Percentiles rank a stretch among this genome's conserved stretches.
These are phyloP conservation scores for Naganishia vishniacii DNA, from an alignment of 768 basidiomycete species.

Conservation along the genomic window DNA sequence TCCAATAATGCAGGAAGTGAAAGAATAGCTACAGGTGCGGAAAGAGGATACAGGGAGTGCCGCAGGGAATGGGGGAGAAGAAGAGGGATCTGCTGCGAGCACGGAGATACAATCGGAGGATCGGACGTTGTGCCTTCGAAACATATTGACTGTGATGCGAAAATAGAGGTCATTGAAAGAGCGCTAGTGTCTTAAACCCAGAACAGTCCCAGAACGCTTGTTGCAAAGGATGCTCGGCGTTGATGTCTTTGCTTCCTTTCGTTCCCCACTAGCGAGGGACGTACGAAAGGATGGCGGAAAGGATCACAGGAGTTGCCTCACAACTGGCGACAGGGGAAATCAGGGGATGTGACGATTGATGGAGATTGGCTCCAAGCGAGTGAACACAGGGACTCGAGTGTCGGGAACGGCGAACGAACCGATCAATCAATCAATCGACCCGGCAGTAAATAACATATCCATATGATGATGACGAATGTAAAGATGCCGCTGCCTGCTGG, in stretches of 20 bases:
- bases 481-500: too few species aligned
- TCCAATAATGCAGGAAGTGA: not conserved
- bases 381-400: too few species aligned
- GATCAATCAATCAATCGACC: too few species aligned
- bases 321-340: too few species aligned
- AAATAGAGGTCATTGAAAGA: not conserved
- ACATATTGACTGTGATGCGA: not conserved
- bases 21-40: not conserved
- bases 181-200: constrained; percentile 11
- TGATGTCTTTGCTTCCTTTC: constrained; percentile 1
- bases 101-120: not conserved
- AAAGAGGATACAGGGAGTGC: not conserved
- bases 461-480: too few species aligned
- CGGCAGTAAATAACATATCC: too few species aligned
- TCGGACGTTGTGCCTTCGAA: not conserved
- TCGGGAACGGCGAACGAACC: too few species aligned
- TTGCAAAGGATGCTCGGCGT: not conserved
- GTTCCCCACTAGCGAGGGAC: not conserved
- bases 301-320: too few species aligned
- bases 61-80: not conserved
- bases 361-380: too few species aligned
- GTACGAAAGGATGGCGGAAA: constrained; percentile 1
- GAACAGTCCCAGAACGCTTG: constrained; percentile 16
- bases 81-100: not conserved
- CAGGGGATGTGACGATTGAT: too few species aligned